phyloP scores from a whole-genome alignment of 306 rosid species.

The Acacia confusa region DNA sequence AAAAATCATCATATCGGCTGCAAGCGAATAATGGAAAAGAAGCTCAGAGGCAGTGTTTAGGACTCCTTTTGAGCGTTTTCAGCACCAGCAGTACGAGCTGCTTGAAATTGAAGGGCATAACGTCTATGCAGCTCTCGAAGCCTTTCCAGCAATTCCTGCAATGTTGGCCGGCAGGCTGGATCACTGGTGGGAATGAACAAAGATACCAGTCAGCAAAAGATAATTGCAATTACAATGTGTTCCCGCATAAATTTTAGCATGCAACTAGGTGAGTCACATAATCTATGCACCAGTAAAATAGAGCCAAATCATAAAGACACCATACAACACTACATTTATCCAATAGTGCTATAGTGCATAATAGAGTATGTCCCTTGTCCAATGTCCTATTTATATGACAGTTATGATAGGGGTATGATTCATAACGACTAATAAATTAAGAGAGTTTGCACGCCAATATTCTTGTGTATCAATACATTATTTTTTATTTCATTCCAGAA shows the following conservation, averaged over 20 bases:
- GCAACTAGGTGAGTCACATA: not conserved
- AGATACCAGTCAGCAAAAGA: conserved; percentile 24
- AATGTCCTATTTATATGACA: not conserved
- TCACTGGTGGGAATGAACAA: conserved; percentile 59
- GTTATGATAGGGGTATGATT: not conserved
- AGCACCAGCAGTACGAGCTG: conserved; percentile 57
- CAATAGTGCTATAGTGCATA: not conserved
- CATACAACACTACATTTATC: not conserved
- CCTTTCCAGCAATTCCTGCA: conserved; percentile 77
- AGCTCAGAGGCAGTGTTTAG: conserved; percentile 37
- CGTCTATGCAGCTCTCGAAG: conserved; percentile 72
- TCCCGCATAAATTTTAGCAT: not conserved
- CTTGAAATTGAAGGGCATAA: conserved; percentile 72
- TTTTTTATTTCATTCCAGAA: not conserved
- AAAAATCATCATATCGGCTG: conserved; percentile 26
- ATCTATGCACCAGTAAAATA: not conserved
- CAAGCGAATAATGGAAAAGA: conserved; percentile 34
- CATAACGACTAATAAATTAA: not conserved
- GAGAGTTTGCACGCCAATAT: not conserved
- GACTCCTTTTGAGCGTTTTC: conserved; percentile 69
- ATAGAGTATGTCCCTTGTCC: not conserved
- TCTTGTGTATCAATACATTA: not conserved
- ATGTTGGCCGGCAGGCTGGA: conserved; percentile 76
- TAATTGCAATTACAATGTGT: not conserved
- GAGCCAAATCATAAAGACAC: not conserved